phyloP scores from a whole-genome alignment of 345 rosid genomes.

The Salix purpurea region DNA sequence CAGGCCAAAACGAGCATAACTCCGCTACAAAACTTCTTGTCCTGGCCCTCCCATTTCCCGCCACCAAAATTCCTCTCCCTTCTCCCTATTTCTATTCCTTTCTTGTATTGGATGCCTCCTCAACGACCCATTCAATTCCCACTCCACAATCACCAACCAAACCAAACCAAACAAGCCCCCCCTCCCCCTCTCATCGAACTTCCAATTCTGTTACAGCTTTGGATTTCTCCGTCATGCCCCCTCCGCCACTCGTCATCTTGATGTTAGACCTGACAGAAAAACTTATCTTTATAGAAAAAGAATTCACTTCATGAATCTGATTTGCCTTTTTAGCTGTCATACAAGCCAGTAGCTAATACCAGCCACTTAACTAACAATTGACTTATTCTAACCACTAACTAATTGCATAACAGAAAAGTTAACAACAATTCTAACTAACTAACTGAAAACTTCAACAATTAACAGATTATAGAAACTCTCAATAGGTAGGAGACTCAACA shows the following conservation, averaged over 20 bases:
- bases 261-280: too few species aligned
- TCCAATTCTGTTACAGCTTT: not conserved
- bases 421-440: too few species aligned
- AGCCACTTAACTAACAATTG: too few species aligned
- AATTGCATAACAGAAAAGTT: too few species aligned
- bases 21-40: constrained; percentile 11
- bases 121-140: constrained; percentile 44
- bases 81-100: constrained; percentile 38
- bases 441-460: too few species aligned
- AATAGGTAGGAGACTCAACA: too few species aligned
- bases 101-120: constrained; percentile 36
- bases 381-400: too few species aligned
- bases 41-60: constrained; percentile 44
- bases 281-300: too few species aligned
- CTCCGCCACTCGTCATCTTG: not conserved
- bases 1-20: not conserved
- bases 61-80: constrained; percentile 25
- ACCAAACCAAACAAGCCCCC: constrained; percentile 6
- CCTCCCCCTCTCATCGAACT: constrained; percentile 10
- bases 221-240: not conserved
- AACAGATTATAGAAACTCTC: too few species aligned
- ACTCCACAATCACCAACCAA: not conserved
- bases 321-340: too few species aligned
- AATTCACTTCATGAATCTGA: too few species aligned
- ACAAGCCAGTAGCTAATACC: too few species aligned